A percentile compares a stretch with the other conserved stretches of the same genome.
Evolutionary conservation across 176 grass and related monocot species (phyloP).

Genomic region (Avena sativa): DNA sequence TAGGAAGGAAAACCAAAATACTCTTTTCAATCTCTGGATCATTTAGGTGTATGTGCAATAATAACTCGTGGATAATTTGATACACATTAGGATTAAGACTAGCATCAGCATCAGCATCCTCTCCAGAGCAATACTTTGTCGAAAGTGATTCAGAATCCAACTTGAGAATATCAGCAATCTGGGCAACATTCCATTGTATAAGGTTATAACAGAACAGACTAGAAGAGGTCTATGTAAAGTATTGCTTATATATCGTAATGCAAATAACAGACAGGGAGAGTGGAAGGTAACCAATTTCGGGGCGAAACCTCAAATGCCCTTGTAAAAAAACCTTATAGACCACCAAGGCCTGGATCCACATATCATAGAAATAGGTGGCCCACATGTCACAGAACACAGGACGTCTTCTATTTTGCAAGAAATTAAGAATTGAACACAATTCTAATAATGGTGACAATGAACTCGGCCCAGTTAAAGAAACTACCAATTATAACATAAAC

Average conservation of each 20-base stretch:
- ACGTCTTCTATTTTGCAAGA: not conserved
- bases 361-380: not conserved
- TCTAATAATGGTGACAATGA: not conserved
- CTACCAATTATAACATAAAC: not conserved
- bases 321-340: not conserved
- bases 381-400: not conserved
- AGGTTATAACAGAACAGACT: slow-evolving; percentile 1
- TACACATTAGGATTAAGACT: slow-evolving; percentile 65
- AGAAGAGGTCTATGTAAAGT: slow-evolving; percentile 14
- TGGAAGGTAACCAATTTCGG: slow-evolving; percentile 7
- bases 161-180: slow-evolving; percentile 74
- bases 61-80: slow-evolving; percentile 68
- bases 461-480: slow-evolving; percentile 22
- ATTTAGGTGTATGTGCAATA: slow-evolving; percentile 72
- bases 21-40: slow-evolving; percentile 77
- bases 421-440: not conserved
- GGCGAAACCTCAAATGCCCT: not conserved
- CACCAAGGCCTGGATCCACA: not conserved
- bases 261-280: not conserved
- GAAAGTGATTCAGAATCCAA: slow-evolving; percentile 61
- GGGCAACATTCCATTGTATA: slow-evolving; percentile 39
- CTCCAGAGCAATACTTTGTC: slow-evolving; percentile 51
- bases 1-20: slow-evolving; percentile 97
- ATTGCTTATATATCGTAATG: not conserved
- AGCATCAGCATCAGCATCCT: slow-evolving; percentile 55